A percentile compares a stretch with the other conserved stretches of the same genome.
Evolutionary conservation across 345 rosid genomes (phyloP).

Genomic region (Melaleuca quinquenervia): DNA sequence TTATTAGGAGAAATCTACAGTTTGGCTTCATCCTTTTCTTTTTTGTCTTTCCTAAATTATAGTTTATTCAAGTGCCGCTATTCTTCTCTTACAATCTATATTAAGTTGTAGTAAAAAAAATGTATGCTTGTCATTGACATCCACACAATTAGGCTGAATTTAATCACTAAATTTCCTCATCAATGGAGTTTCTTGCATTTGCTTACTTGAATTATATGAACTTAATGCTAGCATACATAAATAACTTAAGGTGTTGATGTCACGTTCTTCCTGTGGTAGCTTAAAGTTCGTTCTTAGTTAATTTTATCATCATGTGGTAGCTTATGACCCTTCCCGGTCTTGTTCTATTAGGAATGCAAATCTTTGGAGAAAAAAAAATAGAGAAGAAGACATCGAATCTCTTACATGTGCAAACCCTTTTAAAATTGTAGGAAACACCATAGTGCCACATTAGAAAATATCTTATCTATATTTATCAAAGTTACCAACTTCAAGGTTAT

Average conservation of each 20-base stretch:
- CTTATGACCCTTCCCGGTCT: neutral
- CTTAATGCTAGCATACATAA: neutral
- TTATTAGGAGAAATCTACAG: neutral
- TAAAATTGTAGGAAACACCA: too few relatives aligned
- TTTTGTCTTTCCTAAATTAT: neutral
- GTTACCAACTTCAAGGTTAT: too few relatives aligned
- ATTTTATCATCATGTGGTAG: neutral
- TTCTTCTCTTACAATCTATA: neutral
- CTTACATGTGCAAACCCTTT: too few relatives aligned
- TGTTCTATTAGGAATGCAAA: too few relatives aligned
- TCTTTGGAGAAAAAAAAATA: too few relatives aligned
- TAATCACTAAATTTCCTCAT: neutral
- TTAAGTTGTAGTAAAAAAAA: neutral
- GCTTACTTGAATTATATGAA: neutral
- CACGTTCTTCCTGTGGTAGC: neutral
- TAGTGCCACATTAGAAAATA: too few relatives aligned
- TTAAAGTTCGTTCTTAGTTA: neutral
- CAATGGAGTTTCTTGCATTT: neutral
- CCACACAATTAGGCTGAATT: neutral
- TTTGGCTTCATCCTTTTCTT: neutral
- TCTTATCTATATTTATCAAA: too few relatives aligned
- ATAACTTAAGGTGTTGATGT: neutral
- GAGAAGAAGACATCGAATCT: too few relatives aligned
- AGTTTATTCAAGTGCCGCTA: neutral
- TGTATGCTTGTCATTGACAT: neutral